Percentiles rank a stretch among this genome's conserved stretches.
phyloP scores from a whole-genome alignment of 192 early-diverging fungal genomes.

The Pilobolus umbonatus region DNA sequence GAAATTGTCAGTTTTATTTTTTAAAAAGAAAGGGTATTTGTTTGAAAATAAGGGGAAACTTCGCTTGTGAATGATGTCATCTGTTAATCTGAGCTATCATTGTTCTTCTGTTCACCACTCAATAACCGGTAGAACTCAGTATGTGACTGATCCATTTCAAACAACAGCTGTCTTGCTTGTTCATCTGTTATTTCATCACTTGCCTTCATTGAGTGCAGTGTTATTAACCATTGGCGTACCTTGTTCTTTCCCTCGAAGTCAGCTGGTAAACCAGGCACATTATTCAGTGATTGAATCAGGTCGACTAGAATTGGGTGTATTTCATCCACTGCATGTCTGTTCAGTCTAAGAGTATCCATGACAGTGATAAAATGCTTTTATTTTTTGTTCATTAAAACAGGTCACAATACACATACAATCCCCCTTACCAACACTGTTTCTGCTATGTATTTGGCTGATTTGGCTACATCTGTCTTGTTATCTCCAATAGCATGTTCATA shows the following conservation, averaged over 20 bases:
- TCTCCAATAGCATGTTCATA: slow-evolving; percentile 78
- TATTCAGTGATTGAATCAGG: slow-evolving; percentile 84
- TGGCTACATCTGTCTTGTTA: slow-evolving; percentile 39
- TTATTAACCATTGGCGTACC: slow-evolving; percentile 85
- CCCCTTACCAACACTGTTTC: slow-evolving; percentile 59
- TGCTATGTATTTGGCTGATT: slow-evolving; percentile 75
- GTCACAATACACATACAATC: not conserved
- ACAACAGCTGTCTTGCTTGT: slow-evolving; percentile 86
- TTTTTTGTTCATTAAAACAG: not conserved
- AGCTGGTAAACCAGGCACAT: slow-evolving; percentile 63
- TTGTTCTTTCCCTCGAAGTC: slow-evolving; percentile 82
- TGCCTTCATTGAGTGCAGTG: slow-evolving; percentile 89
- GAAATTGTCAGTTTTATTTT: too few species aligned
- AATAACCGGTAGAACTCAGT: slow-evolving; percentile 55
- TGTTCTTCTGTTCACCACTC: slow-evolving; percentile 26
- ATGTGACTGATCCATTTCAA: slow-evolving; percentile 81
- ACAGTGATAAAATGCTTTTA: slow-evolving; percentile 83
- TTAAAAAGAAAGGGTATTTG: too few species aligned
- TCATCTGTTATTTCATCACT: slow-evolving; percentile 80
- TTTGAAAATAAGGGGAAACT: too few species aligned
- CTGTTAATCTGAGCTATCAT: slow-evolving; percentile 5
- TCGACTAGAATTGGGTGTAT: slow-evolving; percentile 86
- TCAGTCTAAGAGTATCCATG: slow-evolving; percentile 84
- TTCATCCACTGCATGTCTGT: slow-evolving; percentile 82
- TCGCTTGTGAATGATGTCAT: too few species aligned